Evolutionary conservation across 768 basidiomycete genomes (phyloP).

Genomic region (Cystofilobasidium ferigula): DNA sequence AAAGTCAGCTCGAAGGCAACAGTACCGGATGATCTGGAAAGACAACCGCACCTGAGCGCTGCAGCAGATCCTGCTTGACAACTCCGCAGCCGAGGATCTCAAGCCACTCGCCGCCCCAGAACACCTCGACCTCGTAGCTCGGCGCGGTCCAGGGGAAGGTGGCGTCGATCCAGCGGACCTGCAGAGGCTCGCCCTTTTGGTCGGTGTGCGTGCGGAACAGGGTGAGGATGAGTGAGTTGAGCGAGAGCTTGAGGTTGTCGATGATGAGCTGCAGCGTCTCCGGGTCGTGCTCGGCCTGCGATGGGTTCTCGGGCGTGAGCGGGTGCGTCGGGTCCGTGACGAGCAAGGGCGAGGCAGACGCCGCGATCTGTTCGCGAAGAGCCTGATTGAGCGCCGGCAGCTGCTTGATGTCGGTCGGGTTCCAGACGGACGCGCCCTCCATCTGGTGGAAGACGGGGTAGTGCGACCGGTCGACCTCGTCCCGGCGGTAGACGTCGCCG

Average conservation of each 20-base stretch:
- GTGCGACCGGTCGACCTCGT: slow-evolving; percentile 93
- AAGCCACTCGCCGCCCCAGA: slow-evolving; percentile 91
- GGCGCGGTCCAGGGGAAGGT: slow-evolving; percentile 97
- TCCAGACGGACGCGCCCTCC: slow-evolving; percentile 79
- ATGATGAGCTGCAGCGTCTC: slow-evolving; percentile 59
- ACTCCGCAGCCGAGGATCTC: slow-evolving; percentile 93
- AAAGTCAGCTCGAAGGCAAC: neutral
- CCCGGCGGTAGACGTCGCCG: slow-evolving; percentile 92
- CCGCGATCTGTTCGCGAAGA: slow-evolving; percentile 50
- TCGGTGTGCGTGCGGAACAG: slow-evolving; percentile 56
- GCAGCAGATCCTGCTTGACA: slow-evolving; percentile 73
- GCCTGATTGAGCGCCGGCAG: slow-evolving; percentile 61
- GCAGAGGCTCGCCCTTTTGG: slow-evolving; percentile 51
- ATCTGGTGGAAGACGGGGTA: slow-evolving; percentile 99
- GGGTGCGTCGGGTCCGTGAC: slow-evolving; percentile 48
- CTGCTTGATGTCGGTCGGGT: slow-evolving; percentile 44
- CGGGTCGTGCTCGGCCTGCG: slow-evolving; percentile 66
- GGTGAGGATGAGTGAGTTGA: slow-evolving; percentile 72
- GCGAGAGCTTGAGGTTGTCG: slow-evolving; percentile 74
- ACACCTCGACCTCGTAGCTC: slow-evolving; percentile 95
- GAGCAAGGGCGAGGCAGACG: slow-evolving; percentile 54
- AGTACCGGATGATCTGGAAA: neutral
- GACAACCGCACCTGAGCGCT: slow-evolving; percentile 59
- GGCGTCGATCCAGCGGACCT: slow-evolving; percentile 93
- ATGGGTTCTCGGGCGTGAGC: slow-evolving; percentile 55